Evolutionary conservation across 2,329 filamentous ascomycete genomes (phyloP).

Genomic region (Fusarium stilboides): DNA sequence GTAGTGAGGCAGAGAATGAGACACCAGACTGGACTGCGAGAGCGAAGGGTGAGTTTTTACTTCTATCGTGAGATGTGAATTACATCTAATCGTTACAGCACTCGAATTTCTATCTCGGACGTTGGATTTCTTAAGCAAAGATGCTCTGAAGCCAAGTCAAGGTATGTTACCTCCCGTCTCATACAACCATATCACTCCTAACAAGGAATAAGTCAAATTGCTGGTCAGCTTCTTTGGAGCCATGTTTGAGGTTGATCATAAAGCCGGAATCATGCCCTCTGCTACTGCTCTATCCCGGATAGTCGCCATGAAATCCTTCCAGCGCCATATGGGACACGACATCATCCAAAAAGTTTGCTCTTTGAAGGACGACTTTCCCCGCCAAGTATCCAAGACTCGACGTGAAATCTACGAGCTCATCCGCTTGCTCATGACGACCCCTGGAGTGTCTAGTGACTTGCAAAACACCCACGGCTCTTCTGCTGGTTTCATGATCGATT

Average conservation of each 20-base stretch:
- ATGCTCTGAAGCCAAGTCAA: slow-evolving; percentile 66
- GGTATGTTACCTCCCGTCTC: slow-evolving; percentile 50
- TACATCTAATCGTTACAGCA: slow-evolving; percentile 55
- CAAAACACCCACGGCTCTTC: slow-evolving; percentile 61
- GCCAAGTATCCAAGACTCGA: slow-evolving; percentile 67
- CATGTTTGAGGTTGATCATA: slow-evolving; percentile 72
- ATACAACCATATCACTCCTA: slow-evolving; percentile 1
- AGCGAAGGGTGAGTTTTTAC: slow-evolving; percentile 62
- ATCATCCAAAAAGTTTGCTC: slow-evolving; percentile 66
- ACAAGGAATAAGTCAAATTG: slow-evolving; percentile 58
- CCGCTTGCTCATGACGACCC: slow-evolving; percentile 60
- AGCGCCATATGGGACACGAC: slow-evolving; percentile 62
- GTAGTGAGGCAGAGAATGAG: slow-evolving; percentile 58
- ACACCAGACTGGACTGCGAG: slow-evolving; percentile 67
- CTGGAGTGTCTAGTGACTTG: slow-evolving; percentile 61
- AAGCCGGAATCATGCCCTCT: slow-evolving; percentile 70
- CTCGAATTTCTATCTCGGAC: slow-evolving; percentile 71
- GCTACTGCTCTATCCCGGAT: slow-evolving; percentile 67
- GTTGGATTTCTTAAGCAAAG: slow-evolving; percentile 63
- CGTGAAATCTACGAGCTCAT: slow-evolving; percentile 68
- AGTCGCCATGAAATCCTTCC: slow-evolving; percentile 66
- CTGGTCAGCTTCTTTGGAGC: slow-evolving; percentile 70
- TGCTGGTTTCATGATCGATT: slow-evolving; percentile 63
- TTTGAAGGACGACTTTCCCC: slow-evolving; percentile 70
- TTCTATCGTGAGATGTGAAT: neutral